Percentiles rank a stretch among this genome's conserved stretches.
Evolutionary conservation across 2,329 filamentous ascomycete species (phyloP).

Genomic region (Didymella sp.): DNA sequence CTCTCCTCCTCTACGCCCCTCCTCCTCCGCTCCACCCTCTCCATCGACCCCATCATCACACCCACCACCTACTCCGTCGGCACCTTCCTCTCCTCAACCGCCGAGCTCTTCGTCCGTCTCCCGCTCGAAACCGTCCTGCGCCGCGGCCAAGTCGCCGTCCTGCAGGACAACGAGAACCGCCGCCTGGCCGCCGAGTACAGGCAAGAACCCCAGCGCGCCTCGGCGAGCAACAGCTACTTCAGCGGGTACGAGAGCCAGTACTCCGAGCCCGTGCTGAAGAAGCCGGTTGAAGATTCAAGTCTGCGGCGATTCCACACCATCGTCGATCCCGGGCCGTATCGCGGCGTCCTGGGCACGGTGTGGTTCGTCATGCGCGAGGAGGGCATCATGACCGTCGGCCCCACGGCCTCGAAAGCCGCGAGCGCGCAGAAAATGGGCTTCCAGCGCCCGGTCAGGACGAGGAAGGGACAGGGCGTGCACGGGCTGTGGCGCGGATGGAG

Average conservation of each 20-base stretch:
- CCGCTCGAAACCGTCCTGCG: slow-evolving; percentile 92
- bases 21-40: slow-evolving; percentile 81
- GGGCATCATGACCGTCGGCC: slow-evolving; percentile 60
- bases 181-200: slow-evolving; percentile 38
- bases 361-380: slow-evolving; percentile 86
- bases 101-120: slow-evolving; percentile 84
- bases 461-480: slow-evolving; percentile 70
- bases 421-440: slow-evolving; percentile 41
- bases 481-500: slow-evolving; percentile 78
- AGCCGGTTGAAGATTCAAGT: slow-evolving; percentile 32
- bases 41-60: slow-evolving; percentile 80
- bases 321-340: slow-evolving; percentile 79
- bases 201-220: slow-evolving; percentile 18
- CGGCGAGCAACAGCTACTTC: not conserved
- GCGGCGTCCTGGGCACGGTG: slow-evolving; percentile 90
- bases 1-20: slow-evolving; percentile 84
- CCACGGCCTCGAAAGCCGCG: slow-evolving; percentile 30
- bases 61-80: slow-evolving; percentile 82
- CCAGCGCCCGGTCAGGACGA: slow-evolving; percentile 50
- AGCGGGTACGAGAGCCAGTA: slow-evolving; percentile 5
- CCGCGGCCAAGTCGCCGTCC: slow-evolving; percentile 79
- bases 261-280: slow-evolving; percentile 11
- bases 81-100: slow-evolving; percentile 79
- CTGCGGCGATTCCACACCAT: slow-evolving; percentile 68
- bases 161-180: slow-evolving; percentile 46